Evolutionary conservation across 805 yeast species (phyloP), one percentile per base, ranked within the genome.

Genomic region (Kregervanrija fluxuum): DNA sequence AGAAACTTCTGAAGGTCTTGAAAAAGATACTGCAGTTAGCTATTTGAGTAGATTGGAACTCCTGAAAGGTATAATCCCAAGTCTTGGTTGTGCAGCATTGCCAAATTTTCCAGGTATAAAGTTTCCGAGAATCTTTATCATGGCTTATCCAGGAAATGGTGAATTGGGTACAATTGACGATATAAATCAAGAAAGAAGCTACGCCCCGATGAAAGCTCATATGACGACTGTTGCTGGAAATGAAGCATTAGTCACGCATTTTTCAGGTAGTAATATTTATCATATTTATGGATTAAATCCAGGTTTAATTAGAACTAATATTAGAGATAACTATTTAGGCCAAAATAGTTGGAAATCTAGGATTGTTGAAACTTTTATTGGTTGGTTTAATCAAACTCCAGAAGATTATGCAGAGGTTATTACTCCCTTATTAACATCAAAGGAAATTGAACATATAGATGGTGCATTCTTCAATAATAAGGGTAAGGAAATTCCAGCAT

Each of bases 221-320:
- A 59, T 61, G 65, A 67, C 55, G 41, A 68, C 73, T 0, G 71
- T 69, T n/a, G 72, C 72, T 2, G 70, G 69, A 1, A 69, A 69
- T 45, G 73, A 69, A 47, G 56, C 67, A 1, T 46, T 68, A 17
- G 70, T 68, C 1, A 35, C 43, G 11, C 47, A 48, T 22, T 58
- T 54, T 40, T 11, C 38, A 22, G 35, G 22, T 15, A 8, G 8
- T n/a, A 52, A 59, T 1, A 46, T 54, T 13, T 46, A 55, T n/a
- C 45, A 57, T 35, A 43, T 63, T 33, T 67, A 48, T 49, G 74
- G 74, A 1, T 55, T 69, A 34, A 68, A 69, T 43, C 74, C 73
- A 5, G 72, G 72, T 2, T 5, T 68, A 1, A 60, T 68, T 22
- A 61, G 54, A 43, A 66, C 73, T 0, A 48, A 52, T 37, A 67